Base-by-base conservation (phyloP, 1,284 basidiomycete genomes). In the Ceratobasidium sp. region DNA sequence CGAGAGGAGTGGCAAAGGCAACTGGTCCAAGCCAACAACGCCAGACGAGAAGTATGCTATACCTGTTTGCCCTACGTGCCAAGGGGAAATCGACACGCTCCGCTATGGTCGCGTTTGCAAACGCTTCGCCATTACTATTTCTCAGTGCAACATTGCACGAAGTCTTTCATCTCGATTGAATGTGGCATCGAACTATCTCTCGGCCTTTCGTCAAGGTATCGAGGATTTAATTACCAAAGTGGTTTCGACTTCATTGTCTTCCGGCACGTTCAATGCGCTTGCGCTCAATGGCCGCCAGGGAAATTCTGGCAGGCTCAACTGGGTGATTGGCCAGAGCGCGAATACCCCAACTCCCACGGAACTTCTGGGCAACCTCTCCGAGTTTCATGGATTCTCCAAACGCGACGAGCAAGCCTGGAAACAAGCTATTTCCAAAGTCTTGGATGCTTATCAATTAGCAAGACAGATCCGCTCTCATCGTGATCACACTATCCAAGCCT, bases 61-160 rank as follows among this genome's bases (percentile, higher is more conserved):
- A 0, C 84, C 85, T 0, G 77, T 80, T 0, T 87, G 88, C 72
- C 87, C 86, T 0, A 83, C 82, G 0, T 90, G 86, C 73, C 82
- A 83, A 8, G 74, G 77, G 0, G 78, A 81, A 1, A 84, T 88
- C 72, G 83, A 80, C 0, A 78, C 82, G 8, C 82, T 82, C 2
- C 82, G 86, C 12, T 87, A 88, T 75, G 84, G 86, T 1, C 83
- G 88, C 1, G 77, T 85, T 29, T 83, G 81, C 75, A 90, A 90
- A 75, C 81, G 85, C 6, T 86, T 87, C 0, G 78, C 83, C 69
- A 77, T 88, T 31, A 86, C 89, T 70, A 84, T 90, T 27, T 75
- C 88, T 40, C 88, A 90, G 73, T 81, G 82, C 62, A 88, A 89
- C 69, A 81, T 88, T 17, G 83, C 86, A 0, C 79, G 80, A n/a